phyloP scores from a whole-genome alignment of 2,329 filamentous ascomycete genomes.

The Beauveria brongniartii region DNA sequence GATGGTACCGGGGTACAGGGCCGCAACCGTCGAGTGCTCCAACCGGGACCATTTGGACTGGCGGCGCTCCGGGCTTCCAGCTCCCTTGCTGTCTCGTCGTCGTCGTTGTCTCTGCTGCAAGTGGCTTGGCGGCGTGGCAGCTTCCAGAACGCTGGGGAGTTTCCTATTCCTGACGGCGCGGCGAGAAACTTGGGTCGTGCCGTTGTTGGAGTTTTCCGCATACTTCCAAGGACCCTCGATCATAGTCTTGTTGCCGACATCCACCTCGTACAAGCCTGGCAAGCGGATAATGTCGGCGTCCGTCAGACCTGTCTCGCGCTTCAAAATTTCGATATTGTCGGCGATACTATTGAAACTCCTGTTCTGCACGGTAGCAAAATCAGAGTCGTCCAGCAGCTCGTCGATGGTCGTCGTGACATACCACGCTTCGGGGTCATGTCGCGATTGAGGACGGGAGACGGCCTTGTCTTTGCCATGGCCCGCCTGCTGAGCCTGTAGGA shows the following conservation, averaged over 20 bases:
- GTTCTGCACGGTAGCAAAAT: not conserved
- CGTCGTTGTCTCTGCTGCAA: no score
- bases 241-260: not conserved
- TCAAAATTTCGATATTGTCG: constrained; percentile 17
- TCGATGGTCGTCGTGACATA: not conserved
- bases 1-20: constrained; percentile 14
- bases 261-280: constrained; percentile 14
- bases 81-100: no score
- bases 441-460: not conserved
- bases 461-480: not conserved
- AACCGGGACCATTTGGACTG: no score
- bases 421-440: not conserved
- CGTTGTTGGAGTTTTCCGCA: no score
- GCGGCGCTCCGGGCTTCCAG: no score
- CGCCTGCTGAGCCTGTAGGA: not conserved
- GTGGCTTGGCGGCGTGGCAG: no score
- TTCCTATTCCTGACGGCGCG: no score
- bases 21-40: not conserved
- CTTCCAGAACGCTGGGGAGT: no score
- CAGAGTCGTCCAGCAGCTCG: not conserved
- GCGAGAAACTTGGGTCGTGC: no score
- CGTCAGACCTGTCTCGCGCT: constrained; percentile 17
- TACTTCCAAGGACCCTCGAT: no score
- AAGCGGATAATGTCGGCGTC: constrained; percentile 18
- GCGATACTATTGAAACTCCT: constrained; percentile 12